Evolutionary conservation across 305 asterid species (phyloP), one percentile per base, ranked within the genome.

Genomic region (Coffea humblotiana): DNA sequence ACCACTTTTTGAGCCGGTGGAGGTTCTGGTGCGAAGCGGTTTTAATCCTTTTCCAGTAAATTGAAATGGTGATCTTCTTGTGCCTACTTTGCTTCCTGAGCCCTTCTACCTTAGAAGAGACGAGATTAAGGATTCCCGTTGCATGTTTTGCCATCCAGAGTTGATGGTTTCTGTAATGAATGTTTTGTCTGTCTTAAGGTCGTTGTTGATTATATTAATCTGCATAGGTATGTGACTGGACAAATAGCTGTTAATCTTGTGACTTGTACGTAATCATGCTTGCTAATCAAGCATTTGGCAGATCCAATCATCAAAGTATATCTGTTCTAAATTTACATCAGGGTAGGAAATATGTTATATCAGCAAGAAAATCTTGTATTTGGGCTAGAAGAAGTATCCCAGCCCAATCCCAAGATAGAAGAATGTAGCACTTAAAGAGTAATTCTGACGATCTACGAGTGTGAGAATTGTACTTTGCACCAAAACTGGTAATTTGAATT

Each of bases 1-100:
- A 48, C 97, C 97, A 0, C 84, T 93, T 27, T 83, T 91, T 32
- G 52, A 27, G 68, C 87, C 93, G 0, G 73, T 93, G 1, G 83
- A 86, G 81, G 60, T 76, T 52, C 87, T 88, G 75, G 78, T 90
- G 47, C 83, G 18, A 54, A 79, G 81, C n/a, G 95, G 94, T 75
- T 78, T 92, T 32, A 79, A 81, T 81, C 94, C 92, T 37, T 92
- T 91, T 29, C 81, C 80, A 0, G 54, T 81, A 19, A 43, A 63
- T 54, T 70, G 63, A 77, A 84, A 69, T 58, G 47, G 67, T 63
- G 69, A 32, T 43, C 61, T 37, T 49, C 54, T 23, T 67, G 1
- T 14, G 43, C 43, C 43, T 2, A 37, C 32, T 29, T 29, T 29
- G 32, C 32, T 37, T 37, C 43, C 43, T 37, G 43, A 37, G 43